Conservation (phyloP, 176 grass and related monocot genomes). For the Tuctoria greenei region DNA sequence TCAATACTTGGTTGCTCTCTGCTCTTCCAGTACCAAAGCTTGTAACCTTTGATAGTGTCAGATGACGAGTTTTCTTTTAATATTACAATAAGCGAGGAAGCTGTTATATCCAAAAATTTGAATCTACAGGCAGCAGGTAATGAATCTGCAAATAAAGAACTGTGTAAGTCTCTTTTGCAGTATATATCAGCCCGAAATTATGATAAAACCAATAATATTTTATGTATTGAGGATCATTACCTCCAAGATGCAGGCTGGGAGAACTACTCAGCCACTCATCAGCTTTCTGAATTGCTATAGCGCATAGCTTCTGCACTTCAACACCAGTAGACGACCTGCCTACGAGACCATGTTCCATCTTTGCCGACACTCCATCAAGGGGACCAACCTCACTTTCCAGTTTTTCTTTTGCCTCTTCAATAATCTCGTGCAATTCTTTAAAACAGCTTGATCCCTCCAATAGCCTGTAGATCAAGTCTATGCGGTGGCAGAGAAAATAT, state of each 20-base stretch:
- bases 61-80: conserved; percentile 63
- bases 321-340: conserved; percentile 70
- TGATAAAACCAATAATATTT: neutral
- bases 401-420: conserved; percentile 79
- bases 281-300: conserved; percentile 71
- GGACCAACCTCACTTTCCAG: conserved; percentile 92
- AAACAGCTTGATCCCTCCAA: conserved; percentile 64
- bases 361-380: conserved; percentile 84
- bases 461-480: conserved; percentile 74
- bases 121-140: conserved; percentile 88
- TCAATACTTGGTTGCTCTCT: conserved; percentile 52
- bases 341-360: conserved; percentile 87
- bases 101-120: conserved; percentile 74
- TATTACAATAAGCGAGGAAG: conserved; percentile 66
- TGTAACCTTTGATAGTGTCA: conserved; percentile 71
- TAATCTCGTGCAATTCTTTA: conserved; percentile 81
- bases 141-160: conserved; percentile 73
- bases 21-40: conserved; percentile 90
- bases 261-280: conserved; percentile 64
- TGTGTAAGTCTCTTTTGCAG: conserved; percentile 1
- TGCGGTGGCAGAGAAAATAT: conserved; percentile 79
- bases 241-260: conserved; percentile 51
- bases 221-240: conserved; percentile 44
- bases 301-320: conserved; percentile 85
- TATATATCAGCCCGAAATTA: conserved; percentile 3